A percentile compares a stretch with the other conserved stretches of the same genome.
These are phyloP conservation scores for Saccharomycopsis babjevae DNA, from an alignment of 805 yeast genomes.

Conservation along the genomic window DNA sequence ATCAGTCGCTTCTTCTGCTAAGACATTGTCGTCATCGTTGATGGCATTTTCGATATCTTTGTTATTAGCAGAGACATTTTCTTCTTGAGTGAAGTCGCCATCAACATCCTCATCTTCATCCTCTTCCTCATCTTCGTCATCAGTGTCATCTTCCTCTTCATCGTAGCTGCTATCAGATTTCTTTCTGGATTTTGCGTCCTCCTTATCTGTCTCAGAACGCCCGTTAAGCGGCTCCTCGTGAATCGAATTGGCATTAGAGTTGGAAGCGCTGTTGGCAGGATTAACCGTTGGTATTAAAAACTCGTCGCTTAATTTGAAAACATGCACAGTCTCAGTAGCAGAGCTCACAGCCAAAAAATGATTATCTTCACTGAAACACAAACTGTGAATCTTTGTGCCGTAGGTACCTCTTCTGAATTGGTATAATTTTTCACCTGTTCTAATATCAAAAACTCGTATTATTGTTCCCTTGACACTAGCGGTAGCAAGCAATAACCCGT, in stretches of 20 bases:
- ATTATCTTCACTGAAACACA: constrained; percentile 65
- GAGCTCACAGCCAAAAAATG: constrained; percentile 72
- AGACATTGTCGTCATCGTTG: constrained; percentile 5
- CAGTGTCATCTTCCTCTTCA: constrained; percentile 28
- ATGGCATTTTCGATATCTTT: neutral
- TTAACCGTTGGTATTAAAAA: constrained; percentile 4
- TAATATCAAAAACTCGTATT: constrained; percentile 54
- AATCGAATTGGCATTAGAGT: neutral
- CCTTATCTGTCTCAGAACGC: neutral
- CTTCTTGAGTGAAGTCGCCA: constrained; percentile 25
- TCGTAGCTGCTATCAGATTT: constrained; percentile 24
- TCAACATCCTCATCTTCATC: constrained; percentile 25
- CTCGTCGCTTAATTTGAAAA: constrained; percentile 61
- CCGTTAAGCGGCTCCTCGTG: neutral
- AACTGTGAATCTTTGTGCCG: constrained; percentile 67
- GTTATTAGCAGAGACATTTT: constrained; percentile 13
- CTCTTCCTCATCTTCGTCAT: constrained; percentile 19
- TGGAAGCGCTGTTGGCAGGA: neutral
- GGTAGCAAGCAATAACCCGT: constrained; percentile 60
- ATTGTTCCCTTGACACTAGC: constrained; percentile 75
- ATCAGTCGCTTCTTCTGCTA: constrained; percentile 8
- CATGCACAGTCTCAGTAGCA: constrained; percentile 86
- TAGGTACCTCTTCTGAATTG: constrained; percentile 80
- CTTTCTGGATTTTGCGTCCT: constrained; percentile 7
- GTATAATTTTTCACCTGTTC: constrained; percentile 50